Conservation (phyloP, 345 rosid species). For the Cardiospermum halicacabum region DNA sequence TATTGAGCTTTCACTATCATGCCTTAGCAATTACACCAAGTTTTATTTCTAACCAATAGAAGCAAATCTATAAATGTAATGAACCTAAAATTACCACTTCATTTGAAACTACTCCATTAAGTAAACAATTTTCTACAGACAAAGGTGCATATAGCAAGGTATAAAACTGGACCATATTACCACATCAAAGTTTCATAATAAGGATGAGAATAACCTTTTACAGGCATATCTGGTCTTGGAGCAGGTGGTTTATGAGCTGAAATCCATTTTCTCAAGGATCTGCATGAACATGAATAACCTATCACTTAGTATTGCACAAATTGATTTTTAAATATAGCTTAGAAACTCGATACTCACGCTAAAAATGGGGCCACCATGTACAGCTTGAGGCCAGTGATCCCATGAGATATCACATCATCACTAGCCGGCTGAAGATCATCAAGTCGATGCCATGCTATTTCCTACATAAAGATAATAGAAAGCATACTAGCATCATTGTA, state of each 20-base stretch:
- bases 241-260: slow-evolving; percentile 53
- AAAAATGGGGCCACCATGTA: slow-evolving; percentile 98
- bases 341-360: slow-evolving; percentile 46
- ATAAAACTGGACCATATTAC: background rate
- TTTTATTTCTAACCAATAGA: background rate
- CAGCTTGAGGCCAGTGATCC: slow-evolving; percentile 80
- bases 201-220: slow-evolving; percentile 45
- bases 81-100: too few relatives aligned
- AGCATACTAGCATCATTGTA: background rate
- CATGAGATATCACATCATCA: slow-evolving; percentile 77
- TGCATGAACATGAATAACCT: slow-evolving; percentile 28
- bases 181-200: slow-evolving; percentile 4
- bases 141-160: background rate
- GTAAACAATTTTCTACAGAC: background rate
- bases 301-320: background rate
- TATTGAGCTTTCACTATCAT: background rate
- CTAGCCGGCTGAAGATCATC: slow-evolving; percentile 83
- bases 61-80: background rate
- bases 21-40: background rate
- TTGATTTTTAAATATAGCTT: background rate
- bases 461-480: slow-evolving; percentile 44
- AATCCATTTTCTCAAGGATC: slow-evolving; percentile 75
- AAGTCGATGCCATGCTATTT: slow-evolving; percentile 90
- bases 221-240: slow-evolving; percentile 59
- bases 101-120: background rate